phyloP scores from a whole-genome alignment of 192 early-diverging fungal genomes.

The Geosiphon pyriformis region DNA sequence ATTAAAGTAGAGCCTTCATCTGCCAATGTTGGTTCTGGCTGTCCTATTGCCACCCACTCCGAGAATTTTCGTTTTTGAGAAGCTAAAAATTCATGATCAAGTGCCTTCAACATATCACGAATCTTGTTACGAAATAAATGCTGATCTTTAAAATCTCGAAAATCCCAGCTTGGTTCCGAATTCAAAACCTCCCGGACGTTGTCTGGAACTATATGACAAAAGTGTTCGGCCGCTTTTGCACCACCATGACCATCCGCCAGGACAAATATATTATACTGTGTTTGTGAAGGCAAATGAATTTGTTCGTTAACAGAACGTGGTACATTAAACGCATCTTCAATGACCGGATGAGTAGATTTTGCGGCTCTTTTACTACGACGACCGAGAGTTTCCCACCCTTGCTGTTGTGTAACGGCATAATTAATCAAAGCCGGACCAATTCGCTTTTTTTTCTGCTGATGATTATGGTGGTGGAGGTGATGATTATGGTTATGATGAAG shows the following conservation, averaged over 20 bases:
- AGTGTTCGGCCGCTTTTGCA: background rate
- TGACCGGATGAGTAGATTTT: slow-evolving; percentile 6
- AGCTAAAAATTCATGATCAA: slow-evolving; percentile 1
- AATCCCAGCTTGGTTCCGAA: background rate
- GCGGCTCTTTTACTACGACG: background rate
- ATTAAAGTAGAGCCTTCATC: slow-evolving; percentile 12
- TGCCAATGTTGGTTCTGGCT: background rate
- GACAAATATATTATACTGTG: slow-evolving; percentile 1
- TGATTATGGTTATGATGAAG: background rate
- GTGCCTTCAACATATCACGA: background rate
- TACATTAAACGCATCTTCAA: slow-evolving; percentile 10
- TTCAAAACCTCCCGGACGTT: background rate
- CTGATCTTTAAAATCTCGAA: slow-evolving; percentile 1
- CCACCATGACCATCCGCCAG: slow-evolving; percentile 13
- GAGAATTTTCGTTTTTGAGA: slow-evolving; percentile 7
- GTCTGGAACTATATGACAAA: background rate
- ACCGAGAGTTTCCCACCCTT: slow-evolving; percentile 10
- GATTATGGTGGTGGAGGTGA: background rate
- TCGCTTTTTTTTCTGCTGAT: background rate
- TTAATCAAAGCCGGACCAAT: background rate
- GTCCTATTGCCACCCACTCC: background rate
- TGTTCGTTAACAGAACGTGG: background rate
- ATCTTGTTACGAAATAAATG: slow-evolving; percentile 3
- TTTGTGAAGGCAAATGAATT: slow-evolving; percentile 2
- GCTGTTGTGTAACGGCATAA: slow-evolving; percentile 9